A percentile compares a stretch with the other conserved stretches of the same genome.
Conservation (phyloP, 2,329 filamentous ascomycete genomes). For the Trichoderma semiorbis region DNA sequence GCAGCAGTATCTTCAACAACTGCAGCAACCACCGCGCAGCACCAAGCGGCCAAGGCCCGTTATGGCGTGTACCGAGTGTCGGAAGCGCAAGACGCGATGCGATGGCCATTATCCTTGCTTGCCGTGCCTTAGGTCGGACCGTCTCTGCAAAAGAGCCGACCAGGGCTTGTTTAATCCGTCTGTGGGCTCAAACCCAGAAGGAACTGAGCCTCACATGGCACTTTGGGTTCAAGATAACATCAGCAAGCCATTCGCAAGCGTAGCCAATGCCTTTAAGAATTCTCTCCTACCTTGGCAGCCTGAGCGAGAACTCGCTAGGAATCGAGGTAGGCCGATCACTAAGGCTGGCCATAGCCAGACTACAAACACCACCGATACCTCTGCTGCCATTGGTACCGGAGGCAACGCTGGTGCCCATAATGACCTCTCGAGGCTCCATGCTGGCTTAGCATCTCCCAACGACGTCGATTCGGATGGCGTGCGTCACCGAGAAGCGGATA, state of each 20-base stretch:
- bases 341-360: not conserved
- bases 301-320: not conserved
- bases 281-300: not conserved
- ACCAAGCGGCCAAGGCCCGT: not conserved
- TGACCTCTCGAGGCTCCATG: not conserved
- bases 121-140: not conserved
- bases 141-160: not conserved
- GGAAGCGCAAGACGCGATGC: not conserved
- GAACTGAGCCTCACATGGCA: not conserved
- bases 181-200: not conserved
- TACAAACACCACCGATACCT: not conserved
- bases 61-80: not conserved
- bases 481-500: not conserved
- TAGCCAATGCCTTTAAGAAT: not conserved
- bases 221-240: not conserved
- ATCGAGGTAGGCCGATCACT: not conserved
- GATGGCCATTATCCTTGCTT: not conserved
- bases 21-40: not conserved
- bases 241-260: not conserved
- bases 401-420: not conserved
- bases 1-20: too few relatives aligned
- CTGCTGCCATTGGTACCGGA: not conserved
- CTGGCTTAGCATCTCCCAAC: not conserved
- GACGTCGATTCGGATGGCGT: too few relatives aligned
- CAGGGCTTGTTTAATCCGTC: not conserved